A percentile compares a stretch with the other conserved stretches of the same genome.
These are phyloP conservation scores for Claviceps monticola DNA, from an alignment of 2,329 filamentous ascomycete genomes.

Conservation along the genomic window DNA sequence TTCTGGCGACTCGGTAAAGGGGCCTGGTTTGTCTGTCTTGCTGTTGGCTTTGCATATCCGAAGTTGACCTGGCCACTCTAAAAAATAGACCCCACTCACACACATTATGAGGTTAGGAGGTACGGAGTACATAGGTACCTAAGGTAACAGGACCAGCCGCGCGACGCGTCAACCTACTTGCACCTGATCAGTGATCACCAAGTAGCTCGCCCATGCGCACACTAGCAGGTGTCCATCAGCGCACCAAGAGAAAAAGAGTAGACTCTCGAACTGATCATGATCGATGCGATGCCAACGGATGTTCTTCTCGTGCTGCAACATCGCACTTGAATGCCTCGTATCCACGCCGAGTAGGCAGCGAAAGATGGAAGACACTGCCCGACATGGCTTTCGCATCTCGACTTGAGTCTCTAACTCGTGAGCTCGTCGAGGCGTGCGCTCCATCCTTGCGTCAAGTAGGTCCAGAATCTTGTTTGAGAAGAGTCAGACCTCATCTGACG, in stretches of 20 bases:
- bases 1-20: not conserved
- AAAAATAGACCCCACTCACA: not conserved
- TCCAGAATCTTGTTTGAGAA: slow-evolving; percentile 5
- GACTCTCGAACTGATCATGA: not conserved
- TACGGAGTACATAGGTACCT: no score
- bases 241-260: not conserved
- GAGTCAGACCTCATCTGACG: not conserved
- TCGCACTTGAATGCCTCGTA: not conserved
- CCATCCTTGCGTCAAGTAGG: slow-evolving; percentile 38
- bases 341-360: not conserved
- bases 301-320: not conserved
- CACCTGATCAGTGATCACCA: not conserved
- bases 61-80: not conserved
- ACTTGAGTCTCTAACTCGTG: slow-evolving; percentile 51
- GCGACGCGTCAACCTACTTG: not conserved
- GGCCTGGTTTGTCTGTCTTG: not conserved
- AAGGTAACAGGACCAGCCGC: not conserved
- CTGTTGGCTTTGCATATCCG: not conserved
- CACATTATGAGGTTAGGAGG: not conserved
- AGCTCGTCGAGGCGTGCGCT: slow-evolving; percentile 54
- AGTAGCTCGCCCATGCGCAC: not conserved
- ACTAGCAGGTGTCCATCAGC: not conserved
- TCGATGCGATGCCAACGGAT: not conserved
- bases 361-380: slow-evolving; percentile 2
- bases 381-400: slow-evolving; percentile 58